Evolutionary conservation across 768 basidiomycete genomes (phyloP), one percentile per base, ranked within the genome.

Genomic region (Auricularia heimuer): DNA sequence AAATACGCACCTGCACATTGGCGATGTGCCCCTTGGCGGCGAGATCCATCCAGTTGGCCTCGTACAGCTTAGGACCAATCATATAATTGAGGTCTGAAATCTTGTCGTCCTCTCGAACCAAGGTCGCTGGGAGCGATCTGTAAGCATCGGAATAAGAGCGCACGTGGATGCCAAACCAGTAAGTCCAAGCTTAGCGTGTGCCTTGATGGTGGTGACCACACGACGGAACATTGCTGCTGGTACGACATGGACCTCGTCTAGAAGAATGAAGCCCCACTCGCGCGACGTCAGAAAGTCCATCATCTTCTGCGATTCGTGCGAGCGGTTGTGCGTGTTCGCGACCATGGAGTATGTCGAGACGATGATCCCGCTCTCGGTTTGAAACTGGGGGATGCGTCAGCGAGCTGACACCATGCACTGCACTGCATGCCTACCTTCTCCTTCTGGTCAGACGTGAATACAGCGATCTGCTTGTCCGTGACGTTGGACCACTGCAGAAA

Each of bases 11-110:
- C 86, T 98, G 95, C n/a, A 99, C 97, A 72, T 97, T 98, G 6
- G 97, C 97, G 72, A 99, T 99, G 75, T 99, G 97, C 2, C 97
- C 97, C 76, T 98, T 98, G 67, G 93, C 94, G 63, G 97, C 97
- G 69, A 99, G 85, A 75, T 99, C 97, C 96, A 99, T 98, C 97
- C 97, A 99, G 74, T 99, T 99, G 3, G 97, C 97, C 77, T 99
- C 97, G 73, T 99, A 99, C 36, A 99, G 82, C 76, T 99, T 99
- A 10, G 97, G 97, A 6, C 97, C 97, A 74, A 99, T 98, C 88
- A 98, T 92, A 72, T 98, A 99, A 73, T 98, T 98, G 65, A 99
- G 80, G 77, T 99, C 97, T 16, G 90, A 89, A 71, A 99, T 98
- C 79, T 98, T 98, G 75, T 99, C 97, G 72, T 99, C 97, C 77